Evolutionary conservation across 805 yeast genomes (phyloP), one percentile per base, ranked within the genome.

Genomic region (Candida nemodendra): DNA sequence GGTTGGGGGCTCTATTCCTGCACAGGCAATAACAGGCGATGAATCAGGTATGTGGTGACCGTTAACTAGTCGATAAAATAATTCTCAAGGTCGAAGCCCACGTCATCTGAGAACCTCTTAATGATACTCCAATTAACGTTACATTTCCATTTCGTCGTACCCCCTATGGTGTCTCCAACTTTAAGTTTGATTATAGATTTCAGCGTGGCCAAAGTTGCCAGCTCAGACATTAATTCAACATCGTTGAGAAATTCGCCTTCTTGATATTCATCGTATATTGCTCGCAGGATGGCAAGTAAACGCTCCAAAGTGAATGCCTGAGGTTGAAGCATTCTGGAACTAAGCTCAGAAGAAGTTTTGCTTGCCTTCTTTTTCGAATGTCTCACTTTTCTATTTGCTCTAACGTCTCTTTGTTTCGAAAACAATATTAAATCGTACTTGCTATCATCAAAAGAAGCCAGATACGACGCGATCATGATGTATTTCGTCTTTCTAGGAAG

Each of bases 281-380:
- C 81, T 29, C 83, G 82, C 25, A 84, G 68, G 17, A 90, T 85
- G 0, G 96, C 95, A 41, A 85, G 62, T 56, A 87, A 54, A 40
- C 97, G 69, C 56, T 90, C 96, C 31, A 88, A 57, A 24, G 81
- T 85, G 59, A 89, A 89, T 22, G 78, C 63, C 19, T 81, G 78
- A 0, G 95, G 84, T n/a, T 81, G 78, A 28, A 84, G 62, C 41
- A 81, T 69, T 25, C 86, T 68, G 3, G 81, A 71, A 36, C 80
- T 84, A 15, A 78, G 65, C 34, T 72, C 74, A 6, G 66, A 59
- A 39, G 69, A 71, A 37, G 67, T 28, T 29, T 27, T 69, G 31
- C 32, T 19, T 26, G 36, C 41, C 31, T 41, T 47, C 39, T 34
- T 47, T 29, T 50, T 49, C 15, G 51, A 30, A 22, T 41, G 51